Base-by-base conservation (phyloP, 495 filamentous ascomycete genomes). In the Penicillium alfredii region DNA sequence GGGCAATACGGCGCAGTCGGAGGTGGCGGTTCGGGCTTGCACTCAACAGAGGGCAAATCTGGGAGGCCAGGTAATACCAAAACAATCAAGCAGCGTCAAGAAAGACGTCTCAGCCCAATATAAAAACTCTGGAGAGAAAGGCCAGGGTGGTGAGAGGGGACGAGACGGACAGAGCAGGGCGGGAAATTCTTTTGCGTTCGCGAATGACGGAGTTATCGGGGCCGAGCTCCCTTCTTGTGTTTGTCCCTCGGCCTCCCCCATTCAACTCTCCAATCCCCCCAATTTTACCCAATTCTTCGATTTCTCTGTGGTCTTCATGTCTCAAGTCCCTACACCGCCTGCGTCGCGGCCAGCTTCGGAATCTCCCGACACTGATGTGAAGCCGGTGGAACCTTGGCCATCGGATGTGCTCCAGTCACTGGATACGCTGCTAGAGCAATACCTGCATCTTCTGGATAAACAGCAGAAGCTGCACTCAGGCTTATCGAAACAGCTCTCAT, bases 361-460 rank as follows among this genome's bases (percentile, higher is more conserved):
- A 28, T 19, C 49, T 13, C 53, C 56, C 4, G 54, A 59, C 15
- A 28, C 26, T 17, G 47, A 47, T 14, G 23, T 31, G 31, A 60
- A 61, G 35, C 28, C 53, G 24, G 47, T 28, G 29, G 44, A 44
- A 28, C 31, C 44, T 26, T 38, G n/a, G n/a, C n/a, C 48, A 14
- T 44, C 47, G 22, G 54, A 60, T 19, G 43, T 66, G 23, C 38
- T 55, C 19, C 42, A 55, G 35, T 57, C 50, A 14, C 53, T 94
- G 39, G 86, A 92, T 55, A 37, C 35, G 12, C 74, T 88, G 16
- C 68, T 90, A 3, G 74, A 80, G 52, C 65, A 71, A 18, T 89
- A 92, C 55, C 73, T 93, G 9, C 20, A 58, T 34, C 72, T 86
- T 4, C 67, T 94, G 0, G 72, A 92, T 61, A 58, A 72, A 43